phyloP scores from a whole-genome alignment of 1,284 basidiomycete genomes.

The Athelia psychrophila region DNA sequence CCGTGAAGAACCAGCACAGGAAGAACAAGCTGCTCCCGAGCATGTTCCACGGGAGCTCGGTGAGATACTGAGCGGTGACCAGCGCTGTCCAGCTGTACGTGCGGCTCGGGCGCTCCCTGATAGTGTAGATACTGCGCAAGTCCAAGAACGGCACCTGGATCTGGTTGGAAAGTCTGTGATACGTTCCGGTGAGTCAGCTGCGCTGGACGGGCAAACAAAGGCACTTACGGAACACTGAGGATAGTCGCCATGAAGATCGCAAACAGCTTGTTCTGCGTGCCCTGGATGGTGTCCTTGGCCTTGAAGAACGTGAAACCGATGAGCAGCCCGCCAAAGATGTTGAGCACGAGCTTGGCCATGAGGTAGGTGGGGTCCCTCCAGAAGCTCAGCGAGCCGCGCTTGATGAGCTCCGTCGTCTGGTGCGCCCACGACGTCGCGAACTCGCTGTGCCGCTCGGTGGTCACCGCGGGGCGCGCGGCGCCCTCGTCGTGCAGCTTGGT shows the following conservation, averaged over 20 bases:
- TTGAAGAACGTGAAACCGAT: constrained; percentile 63
- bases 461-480: constrained; percentile 27
- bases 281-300: constrained; percentile 61
- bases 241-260: constrained; percentile 45
- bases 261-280: constrained; percentile 84
- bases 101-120: constrained; percentile 71
- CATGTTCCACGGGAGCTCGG: constrained; percentile 68
- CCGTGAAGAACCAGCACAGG: constrained; percentile 52
- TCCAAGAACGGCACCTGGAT: constrained; percentile 44
- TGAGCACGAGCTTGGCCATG: constrained; percentile 68
- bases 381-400: constrained; percentile 33
- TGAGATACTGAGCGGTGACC: constrained; percentile 56
- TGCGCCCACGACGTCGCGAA: constrained; percentile 49
- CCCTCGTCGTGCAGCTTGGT: constrained; percentile 22
- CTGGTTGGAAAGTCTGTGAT: constrained; percentile 42
- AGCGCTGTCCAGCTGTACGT: constrained; percentile 86
- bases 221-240: constrained; percentile 31
- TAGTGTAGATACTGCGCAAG: constrained; percentile 62
- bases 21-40: constrained; percentile 55
- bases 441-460: constrained; percentile 36
- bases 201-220: not conserved
- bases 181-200: constrained; percentile 34
- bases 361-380: constrained; percentile 72
- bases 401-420: constrained; percentile 45
- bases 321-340: constrained; percentile 48